Conservation (phyloP, 73 alveolate species). For the Paramecium primaurelia region DNA sequence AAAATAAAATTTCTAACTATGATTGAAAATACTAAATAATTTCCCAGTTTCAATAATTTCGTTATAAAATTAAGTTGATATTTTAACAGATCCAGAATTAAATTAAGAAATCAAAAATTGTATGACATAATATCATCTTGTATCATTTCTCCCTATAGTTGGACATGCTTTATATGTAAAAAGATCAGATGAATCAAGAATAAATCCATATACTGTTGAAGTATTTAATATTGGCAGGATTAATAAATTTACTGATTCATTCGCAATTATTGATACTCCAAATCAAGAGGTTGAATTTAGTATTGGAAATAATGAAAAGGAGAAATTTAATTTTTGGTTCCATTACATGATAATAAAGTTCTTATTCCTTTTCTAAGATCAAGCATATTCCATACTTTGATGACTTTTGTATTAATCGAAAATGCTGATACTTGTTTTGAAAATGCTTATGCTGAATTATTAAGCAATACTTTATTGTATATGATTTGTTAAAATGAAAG, state of each 20-base stretch:
- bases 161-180: conserved; percentile 43
- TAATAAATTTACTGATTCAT: conserved; percentile 46
- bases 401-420: conserved; percentile 50
- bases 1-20: not conserved
- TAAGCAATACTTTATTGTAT: conserved; percentile 26
- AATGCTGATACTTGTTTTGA: conserved; percentile 59
- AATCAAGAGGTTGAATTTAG: not conserved
- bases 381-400: conserved; percentile 9
- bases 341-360: not conserved
- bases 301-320: conserved; percentile 50
- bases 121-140: conserved; percentile 43
- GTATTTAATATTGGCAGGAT: not conserved
- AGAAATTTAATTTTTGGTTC: conserved; percentile 25
- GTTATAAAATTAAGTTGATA: conserved; percentile 40
- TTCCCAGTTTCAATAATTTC: not conserved
- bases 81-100: conserved; percentile 40
- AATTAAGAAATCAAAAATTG: not conserved
- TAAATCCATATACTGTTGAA: conserved; percentile 42
- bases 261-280: conserved; percentile 14
- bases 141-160: conserved; percentile 37
- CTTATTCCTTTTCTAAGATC: conserved; percentile 44
- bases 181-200: conserved; percentile 42
- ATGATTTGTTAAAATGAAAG: conserved; percentile 5
- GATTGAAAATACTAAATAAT: not conserved
- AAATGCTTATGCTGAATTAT: conserved; percentile 47